A percentile compares a stretch with the other conserved stretches of the same genome.
phyloP scores from a whole-genome alignment of 345 rosid species.

The Salix udensis region DNA sequence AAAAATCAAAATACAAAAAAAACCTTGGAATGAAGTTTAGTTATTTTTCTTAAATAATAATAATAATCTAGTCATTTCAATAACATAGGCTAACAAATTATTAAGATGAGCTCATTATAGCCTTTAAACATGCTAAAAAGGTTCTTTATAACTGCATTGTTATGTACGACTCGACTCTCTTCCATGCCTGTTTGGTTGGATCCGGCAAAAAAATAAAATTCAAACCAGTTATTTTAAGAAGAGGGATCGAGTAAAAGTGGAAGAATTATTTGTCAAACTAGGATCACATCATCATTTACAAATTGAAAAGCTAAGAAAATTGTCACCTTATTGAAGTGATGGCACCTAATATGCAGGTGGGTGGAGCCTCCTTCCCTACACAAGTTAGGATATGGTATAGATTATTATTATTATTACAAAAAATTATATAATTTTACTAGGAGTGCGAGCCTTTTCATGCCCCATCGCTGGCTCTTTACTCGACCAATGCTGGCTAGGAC shows the following conservation, averaged over 20 bases:
- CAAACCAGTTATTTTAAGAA: not conserved
- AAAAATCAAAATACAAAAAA: too few species aligned
- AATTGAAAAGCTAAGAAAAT: conserved; percentile 22
- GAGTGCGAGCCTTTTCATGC: conserved; percentile 53
- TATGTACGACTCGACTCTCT: conserved; percentile 29
- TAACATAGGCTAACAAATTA: not conserved
- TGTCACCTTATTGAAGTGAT: conserved; percentile 26
- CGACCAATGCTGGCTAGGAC: conserved; percentile 48
- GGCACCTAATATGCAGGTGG: conserved; percentile 44
- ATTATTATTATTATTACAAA: not conserved
- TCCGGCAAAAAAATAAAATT: not conserved
- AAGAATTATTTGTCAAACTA: conserved; percentile 1
- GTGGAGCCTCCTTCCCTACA: conserved; percentile 35
- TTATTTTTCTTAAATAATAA: too few species aligned
- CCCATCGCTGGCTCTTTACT: conserved; percentile 59
- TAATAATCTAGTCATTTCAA: too few species aligned
- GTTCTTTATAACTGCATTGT: conserved; percentile 15
- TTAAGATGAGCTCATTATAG: conserved; percentile 5
- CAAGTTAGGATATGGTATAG: conserved; percentile 13
- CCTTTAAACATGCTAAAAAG: not conserved
- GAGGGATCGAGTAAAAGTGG: not conserved
- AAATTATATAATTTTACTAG: not conserved
- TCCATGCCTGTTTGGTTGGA: conserved; percentile 12
- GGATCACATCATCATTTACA: conserved; percentile 6
- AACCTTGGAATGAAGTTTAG: too few species aligned